These are phyloP conservation scores for Brassica balearica DNA, from an alignment of 441 rosid genomes.

Conservation along the genomic window DNA sequence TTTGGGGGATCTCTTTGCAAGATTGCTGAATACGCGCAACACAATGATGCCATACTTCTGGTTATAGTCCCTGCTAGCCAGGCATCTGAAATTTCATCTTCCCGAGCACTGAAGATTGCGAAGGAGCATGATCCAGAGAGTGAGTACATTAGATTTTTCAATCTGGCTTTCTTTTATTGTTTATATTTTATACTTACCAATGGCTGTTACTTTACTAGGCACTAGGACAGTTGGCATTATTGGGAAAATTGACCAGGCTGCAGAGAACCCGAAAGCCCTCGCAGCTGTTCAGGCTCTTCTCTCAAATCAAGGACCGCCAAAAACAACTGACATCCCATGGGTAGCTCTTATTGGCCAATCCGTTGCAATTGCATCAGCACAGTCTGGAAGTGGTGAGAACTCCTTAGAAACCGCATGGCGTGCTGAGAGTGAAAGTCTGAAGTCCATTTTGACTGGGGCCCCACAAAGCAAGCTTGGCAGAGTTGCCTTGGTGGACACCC, in stretches of 20 bases:
- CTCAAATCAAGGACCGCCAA: constrained; percentile 86
- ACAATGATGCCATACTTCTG: constrained; percentile 85
- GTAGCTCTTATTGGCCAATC: constrained; percentile 97
- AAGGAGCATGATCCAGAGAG: constrained; percentile 89
- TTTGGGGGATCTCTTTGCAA: constrained; percentile 42
- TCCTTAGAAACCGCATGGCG: constrained; percentile 98
- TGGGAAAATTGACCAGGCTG: background rate
- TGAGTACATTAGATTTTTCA: constrained; percentile 40
- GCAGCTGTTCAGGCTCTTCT: constrained; percentile 95
- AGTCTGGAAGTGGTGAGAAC: constrained; percentile 79
- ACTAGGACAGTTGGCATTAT: background rate
- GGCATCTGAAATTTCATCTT: constrained; percentile 89
- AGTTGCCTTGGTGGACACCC: constrained; percentile 83
- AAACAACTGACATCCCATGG: constrained; percentile 92
- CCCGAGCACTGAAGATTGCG: constrained; percentile 82
- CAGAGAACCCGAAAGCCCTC: constrained; percentile 61
- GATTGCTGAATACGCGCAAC: constrained; percentile 81
- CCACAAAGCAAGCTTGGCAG: constrained; percentile 94
- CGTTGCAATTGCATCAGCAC: constrained; percentile 85
- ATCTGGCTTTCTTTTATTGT: constrained; percentile 7
- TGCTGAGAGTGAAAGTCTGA: constrained; percentile 93
- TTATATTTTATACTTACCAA: background rate
- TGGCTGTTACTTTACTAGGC: background rate
- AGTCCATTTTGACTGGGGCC: constrained; percentile 80
- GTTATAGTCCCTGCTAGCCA: constrained; percentile 86